Base-by-base conservation (phyloP, 495 filamentous ascomycete genomes). In the Parachaetomium inaequale region DNA sequence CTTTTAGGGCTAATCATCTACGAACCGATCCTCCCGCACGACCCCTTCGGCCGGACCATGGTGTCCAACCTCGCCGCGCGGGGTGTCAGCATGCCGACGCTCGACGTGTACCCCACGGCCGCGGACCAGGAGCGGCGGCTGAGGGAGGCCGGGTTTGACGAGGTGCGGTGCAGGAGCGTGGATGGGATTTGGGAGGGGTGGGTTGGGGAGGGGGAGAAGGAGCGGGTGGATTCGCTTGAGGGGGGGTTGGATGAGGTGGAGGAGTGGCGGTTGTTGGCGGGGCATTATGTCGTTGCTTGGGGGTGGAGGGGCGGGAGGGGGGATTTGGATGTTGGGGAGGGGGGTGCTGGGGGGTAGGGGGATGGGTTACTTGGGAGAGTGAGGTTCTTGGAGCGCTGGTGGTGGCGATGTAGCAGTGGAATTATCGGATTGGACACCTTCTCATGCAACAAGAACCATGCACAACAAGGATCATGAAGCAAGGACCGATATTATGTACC, bases 231-330 rank as follows among this genome's bases (percentile, higher is more conserved):
- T 51, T 69, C 74, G 26, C 72, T 97, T 57, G 94, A 98, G 74
- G 89, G 93, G 71, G 89, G 93, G 79, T 70, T 98, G 64, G 94
- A 98, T 79, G 94, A 98, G 75, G 83, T 96, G 58, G 94, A 98
- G 75, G 94, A 98, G 76, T 96, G 93, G 92, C 78, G 84, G 67
- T 71, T 98, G 70, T 72, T 98, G 67, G 91, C 91, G 5, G 82
- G 82, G 61, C 94, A 98, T 79, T 98, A 98, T 74, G 88, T 92
- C 64, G 81, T 98, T 58, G 87, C 82, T 11, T 97, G 93, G 93
- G 93, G 71, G 4, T 80, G 76, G 75, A 76, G 66, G 63, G 75
- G 76, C 0, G 50, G 53, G 21, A 70, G 69, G 23, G 69, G 75
- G 46, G 63, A 59, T 29, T 55, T 72, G 59, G 58, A 60, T 40